Conservation (phyloP, 257 asterid genomes). For the Voacanga thouarsii region DNA sequence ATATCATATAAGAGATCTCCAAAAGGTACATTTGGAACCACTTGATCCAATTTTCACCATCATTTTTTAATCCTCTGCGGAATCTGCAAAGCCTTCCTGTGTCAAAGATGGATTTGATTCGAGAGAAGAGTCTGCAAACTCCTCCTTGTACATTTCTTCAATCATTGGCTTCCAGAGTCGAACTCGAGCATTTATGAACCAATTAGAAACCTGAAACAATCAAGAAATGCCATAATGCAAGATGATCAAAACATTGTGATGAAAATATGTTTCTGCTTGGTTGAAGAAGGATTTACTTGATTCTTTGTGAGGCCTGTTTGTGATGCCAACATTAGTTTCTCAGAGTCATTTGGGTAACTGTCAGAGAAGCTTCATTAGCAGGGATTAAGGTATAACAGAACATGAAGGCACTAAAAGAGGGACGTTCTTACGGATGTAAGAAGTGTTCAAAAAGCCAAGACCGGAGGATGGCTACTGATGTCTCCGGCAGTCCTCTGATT, state of each 20-base stretch:
- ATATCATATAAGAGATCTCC: background rate
- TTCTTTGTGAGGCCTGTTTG: slow-evolving; percentile 92
- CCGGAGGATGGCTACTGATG: slow-evolving; percentile 73
- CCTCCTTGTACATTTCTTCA: slow-evolving; percentile 88
- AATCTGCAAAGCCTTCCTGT: slow-evolving; percentile 51
- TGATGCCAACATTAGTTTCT: slow-evolving; percentile 81
- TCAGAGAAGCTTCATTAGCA: slow-evolving; percentile 9
- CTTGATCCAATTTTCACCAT: background rate
- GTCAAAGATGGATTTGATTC: slow-evolving; percentile 55
- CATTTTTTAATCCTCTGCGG: slow-evolving; percentile 43
- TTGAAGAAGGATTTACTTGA: slow-evolving; percentile 45
- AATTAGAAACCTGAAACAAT: slow-evolving; percentile 59
- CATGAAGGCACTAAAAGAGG: background rate
- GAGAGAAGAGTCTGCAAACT: slow-evolving; percentile 57
- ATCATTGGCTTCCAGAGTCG: slow-evolving; percentile 97
- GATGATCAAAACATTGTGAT: background rate
- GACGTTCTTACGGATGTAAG: slow-evolving; percentile 69
- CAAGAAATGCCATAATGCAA: background rate
- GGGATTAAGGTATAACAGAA: background rate
- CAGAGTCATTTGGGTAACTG: slow-evolving; percentile 88
- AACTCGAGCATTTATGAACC: slow-evolving; percentile 93
- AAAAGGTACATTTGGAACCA: background rate
- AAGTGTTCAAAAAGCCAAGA: slow-evolving; percentile 97
- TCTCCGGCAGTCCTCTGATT: slow-evolving; percentile 81
- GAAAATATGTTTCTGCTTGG: background rate